Conservation (phyloP, 2,329 filamentous ascomycete genomes). For the Hysterium pulicare region DNA sequence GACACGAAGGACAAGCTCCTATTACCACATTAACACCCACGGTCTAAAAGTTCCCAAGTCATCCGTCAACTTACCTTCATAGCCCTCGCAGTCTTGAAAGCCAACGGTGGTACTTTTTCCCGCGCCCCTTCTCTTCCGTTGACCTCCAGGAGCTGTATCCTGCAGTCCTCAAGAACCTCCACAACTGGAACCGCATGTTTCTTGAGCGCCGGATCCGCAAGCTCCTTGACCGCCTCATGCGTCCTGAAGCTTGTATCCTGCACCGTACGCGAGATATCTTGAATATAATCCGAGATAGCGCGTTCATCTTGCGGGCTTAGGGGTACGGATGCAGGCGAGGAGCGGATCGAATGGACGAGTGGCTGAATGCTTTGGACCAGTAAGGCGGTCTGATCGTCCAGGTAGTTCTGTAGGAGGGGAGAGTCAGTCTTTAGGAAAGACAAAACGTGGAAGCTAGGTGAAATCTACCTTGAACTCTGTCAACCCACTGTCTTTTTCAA, state of each 20-base stretch:
- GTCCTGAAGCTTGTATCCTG: constrained; percentile 67
- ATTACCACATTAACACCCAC: constrained; percentile 12
- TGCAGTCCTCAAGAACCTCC: constrained; percentile 59
- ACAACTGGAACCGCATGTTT: constrained; percentile 52
- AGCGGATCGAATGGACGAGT: constrained; percentile 68
- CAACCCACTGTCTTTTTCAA: constrained; percentile 36
- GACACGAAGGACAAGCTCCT: constrained; percentile 42
- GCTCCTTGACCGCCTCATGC: constrained; percentile 46
- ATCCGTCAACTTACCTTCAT: constrained; percentile 57
- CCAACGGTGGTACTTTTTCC: constrained; percentile 69
- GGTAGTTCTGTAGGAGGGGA: constrained; percentile 56
- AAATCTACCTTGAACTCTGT: constrained; percentile 58
- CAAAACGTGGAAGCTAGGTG: constrained; percentile 8
- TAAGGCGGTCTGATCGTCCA: constrained; percentile 77
- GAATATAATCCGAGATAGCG: constrained; percentile 65
- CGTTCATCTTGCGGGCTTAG: constrained; percentile 28
- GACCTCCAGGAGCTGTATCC: constrained; percentile 62
- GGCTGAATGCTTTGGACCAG: constrained; percentile 78
- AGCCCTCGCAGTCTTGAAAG: constrained; percentile 81
- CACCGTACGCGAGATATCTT: constrained; percentile 67
- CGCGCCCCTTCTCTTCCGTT: constrained; percentile 60
- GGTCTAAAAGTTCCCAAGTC: background rate
- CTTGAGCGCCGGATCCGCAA: constrained; percentile 51
- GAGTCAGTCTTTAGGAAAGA: constrained; percentile 14
- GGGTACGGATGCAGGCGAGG: constrained; percentile 18